Evolutionary conservation across 805 yeast genomes (phyloP).

Genomic region (Candida ficus): DNA sequence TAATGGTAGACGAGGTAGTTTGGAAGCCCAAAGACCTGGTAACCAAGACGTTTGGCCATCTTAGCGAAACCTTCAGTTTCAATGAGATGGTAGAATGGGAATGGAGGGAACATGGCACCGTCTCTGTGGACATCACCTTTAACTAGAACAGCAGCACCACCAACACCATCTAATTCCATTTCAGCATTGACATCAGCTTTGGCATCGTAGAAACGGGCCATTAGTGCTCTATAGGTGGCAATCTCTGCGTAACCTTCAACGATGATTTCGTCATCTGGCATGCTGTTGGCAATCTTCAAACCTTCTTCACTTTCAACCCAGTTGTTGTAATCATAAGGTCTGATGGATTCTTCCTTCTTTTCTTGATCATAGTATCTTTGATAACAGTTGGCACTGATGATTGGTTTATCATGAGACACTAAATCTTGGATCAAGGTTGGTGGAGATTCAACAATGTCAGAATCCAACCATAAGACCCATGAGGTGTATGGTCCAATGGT

Average conservation of each 20-base stretch:
- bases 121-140: constrained; percentile 98
- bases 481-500: constrained; percentile 84
- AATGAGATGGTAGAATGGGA: constrained; percentile 93
- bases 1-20: constrained; percentile 89
- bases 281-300: constrained; percentile 57
- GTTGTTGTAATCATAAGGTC: constrained; percentile 94
- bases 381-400: constrained; percentile 88
- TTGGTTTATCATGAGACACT: constrained; percentile 79
- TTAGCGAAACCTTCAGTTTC: constrained; percentile 99
- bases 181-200: constrained; percentile 58
- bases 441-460: constrained; percentile 91
- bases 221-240: constrained; percentile 90
- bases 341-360: constrained; percentile 48
- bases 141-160: constrained; percentile 94
- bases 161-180: constrained; percentile 93
- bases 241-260: constrained; percentile 93
- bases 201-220: constrained; percentile 82
- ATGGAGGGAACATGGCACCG: constrained; percentile 99
- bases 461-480: constrained; percentile 96
- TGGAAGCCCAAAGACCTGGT: constrained; percentile 88
- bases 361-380: constrained; percentile 70
- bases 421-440: constrained; percentile 78
- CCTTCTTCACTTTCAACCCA: constrained; percentile 91
- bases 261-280: constrained; percentile 86
- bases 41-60: constrained; percentile 94